phyloP scores from a whole-genome alignment of 306 rosid genomes.

The Pterocarpus macrocarpus region DNA sequence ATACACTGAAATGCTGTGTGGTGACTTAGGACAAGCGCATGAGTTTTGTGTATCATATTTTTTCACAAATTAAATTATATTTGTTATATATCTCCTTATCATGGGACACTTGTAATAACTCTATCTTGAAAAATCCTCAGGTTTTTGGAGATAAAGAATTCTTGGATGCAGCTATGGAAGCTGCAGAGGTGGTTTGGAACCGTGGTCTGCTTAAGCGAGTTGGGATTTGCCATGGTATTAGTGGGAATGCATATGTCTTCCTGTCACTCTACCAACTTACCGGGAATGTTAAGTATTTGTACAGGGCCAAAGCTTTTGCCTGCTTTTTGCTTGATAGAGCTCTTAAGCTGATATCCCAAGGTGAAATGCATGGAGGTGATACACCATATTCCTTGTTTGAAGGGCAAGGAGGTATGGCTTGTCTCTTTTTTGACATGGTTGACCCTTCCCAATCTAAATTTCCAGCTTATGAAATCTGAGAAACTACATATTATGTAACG shows the following conservation, averaged over 20 bases:
- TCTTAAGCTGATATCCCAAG: conserved; percentile 62
- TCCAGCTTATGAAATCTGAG: conserved; percentile 70
- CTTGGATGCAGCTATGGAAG: conserved; percentile 70
- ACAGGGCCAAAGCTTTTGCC: conserved; percentile 77
- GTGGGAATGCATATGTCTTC: conserved; percentile 75
- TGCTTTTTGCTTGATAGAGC: conserved; percentile 73
- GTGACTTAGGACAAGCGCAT: not conserved
- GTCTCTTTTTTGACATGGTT: conserved; percentile 65
- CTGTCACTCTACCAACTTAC: conserved; percentile 74
- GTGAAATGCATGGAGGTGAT: conserved; percentile 79
- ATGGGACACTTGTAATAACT: not conserved
- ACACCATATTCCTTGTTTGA: conserved; percentile 71
- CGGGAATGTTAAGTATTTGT: conserved; percentile 54
- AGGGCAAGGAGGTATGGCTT: conserved; percentile 74
- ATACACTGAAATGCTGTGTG: not conserved
- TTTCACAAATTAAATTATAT: not conserved
- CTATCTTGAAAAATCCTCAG: conserved; percentile 43
- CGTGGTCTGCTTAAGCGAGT: conserved; percentile 72
- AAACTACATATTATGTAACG: conserved; percentile 13
- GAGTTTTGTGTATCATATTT: conserved; percentile 6
- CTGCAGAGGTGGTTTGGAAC: conserved; percentile 73
- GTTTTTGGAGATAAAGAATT: conserved; percentile 67
- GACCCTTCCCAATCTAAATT: conserved; percentile 66
- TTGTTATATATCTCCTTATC: conserved; percentile 27
- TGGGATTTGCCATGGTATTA: conserved; percentile 78